Evolutionary conservation across 2,329 filamentous ascomycete genomes (phyloP).

Genomic region (Laburnicola sp.): DNA sequence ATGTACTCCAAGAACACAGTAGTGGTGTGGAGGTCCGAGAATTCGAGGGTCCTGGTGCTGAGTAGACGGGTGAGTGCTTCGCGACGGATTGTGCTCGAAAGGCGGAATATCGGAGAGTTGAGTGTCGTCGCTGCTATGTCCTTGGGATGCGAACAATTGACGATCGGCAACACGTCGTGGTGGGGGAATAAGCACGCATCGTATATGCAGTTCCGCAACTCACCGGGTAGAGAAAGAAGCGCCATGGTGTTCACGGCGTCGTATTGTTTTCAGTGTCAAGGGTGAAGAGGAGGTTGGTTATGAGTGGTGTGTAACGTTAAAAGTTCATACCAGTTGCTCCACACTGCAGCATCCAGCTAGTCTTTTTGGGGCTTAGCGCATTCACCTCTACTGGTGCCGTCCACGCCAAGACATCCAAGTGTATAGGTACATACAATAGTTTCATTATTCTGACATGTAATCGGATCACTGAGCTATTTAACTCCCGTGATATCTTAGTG

Average conservation of each 20-base stretch:
- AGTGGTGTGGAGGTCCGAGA: conserved; percentile 3
- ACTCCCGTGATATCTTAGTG: too few relatives aligned
- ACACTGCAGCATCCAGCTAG: background rate
- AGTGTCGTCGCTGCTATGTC: conserved; percentile 18
- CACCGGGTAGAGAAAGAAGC: background rate
- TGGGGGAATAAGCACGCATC: conserved; percentile 15
- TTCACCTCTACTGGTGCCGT: background rate
- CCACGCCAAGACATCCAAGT: too few relatives aligned
- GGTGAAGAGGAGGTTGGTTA: background rate
- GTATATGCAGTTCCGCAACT: conserved; percentile 12
- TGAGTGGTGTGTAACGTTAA: background rate
- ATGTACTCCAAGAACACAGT: conserved; percentile 14
- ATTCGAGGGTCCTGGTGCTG: conserved; percentile 15
- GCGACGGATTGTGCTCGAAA: conserved; percentile 22
- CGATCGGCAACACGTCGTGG: conserved; percentile 7
- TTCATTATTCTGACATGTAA: too few relatives aligned
- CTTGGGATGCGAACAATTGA: conserved; percentile 1
- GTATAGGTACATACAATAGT: too few relatives aligned
- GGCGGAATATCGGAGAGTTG: conserved; percentile 22
- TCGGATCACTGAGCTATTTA: too few relatives aligned
- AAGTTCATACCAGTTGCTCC: background rate
- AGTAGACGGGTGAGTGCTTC: conserved; percentile 27
- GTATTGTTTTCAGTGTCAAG: background rate
- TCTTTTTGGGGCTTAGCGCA: background rate
- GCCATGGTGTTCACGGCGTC: background rate